Base-by-base conservation (phyloP, 2,329 filamentous ascomycete genomes). In the Diatrype stigma region DNA sequence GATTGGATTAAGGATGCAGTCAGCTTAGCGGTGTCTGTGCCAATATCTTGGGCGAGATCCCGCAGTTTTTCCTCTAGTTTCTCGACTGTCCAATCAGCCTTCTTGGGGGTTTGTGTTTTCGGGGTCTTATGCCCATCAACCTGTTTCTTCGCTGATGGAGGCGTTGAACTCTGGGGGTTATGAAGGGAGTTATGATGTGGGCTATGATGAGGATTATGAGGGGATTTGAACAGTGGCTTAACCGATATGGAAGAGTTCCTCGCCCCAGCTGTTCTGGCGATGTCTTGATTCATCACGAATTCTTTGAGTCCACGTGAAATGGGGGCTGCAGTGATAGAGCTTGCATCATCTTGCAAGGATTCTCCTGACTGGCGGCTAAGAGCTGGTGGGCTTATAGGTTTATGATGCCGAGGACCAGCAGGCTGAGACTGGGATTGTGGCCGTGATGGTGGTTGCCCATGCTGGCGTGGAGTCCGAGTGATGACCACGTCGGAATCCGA, bases 11-110 rank as follows among this genome's bases (percentile, higher is more conserved):
- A 72, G 6, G 74, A 66, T 3, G 73, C 70, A 19, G 64, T 61
- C 16, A 79, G 69, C 22, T 67, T 70, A 6, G 73, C 69, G 50
- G 80, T 75, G 35, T 73, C 70, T 12, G 70, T 64, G 47, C 71
- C 70, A 26, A 82, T 73, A 22, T 77, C 72, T 32, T 66, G 63
- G 16, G 72, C 68, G 47, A 74, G 72, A 2, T 63, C 53, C 8
- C 62, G 65, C 26, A 82, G 66, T 6, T 67, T 63, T 5, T 63
- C 56, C 32, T 72, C 72, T n/a, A 81, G 66, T 49, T 72, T 70
- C 2, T 70, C 66, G 17, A 73, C 60, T 2, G 73, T 73, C 73
- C 75, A 78, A 2, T 73, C 71, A 3, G 51, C 40, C 46, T 64
- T 64, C 44, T 61, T 66, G 3, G 69, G 67, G 10, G 68, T 70